These are phyloP conservation scores for Jatropha curcas DNA, from an alignment of 345 rosid species.

Conservation along the genomic window DNA sequence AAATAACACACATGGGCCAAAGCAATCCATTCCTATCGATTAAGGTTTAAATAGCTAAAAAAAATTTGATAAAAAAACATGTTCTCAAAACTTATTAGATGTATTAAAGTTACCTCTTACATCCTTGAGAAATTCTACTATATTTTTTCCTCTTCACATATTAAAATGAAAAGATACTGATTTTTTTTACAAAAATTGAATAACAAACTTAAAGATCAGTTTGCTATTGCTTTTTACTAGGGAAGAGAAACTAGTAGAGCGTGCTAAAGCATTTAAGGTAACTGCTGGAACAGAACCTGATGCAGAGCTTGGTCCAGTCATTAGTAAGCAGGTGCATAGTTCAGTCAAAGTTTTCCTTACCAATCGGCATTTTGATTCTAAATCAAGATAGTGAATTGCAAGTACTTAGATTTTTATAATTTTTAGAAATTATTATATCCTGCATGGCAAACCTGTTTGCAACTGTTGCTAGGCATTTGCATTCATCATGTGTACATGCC, in stretches of 20 bases:
- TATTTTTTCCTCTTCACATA: neutral
- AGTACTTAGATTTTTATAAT: neutral
- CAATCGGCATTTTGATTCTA: neutral
- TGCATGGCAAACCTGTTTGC: conserved; percentile 7
- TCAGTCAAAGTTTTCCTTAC: neutral
- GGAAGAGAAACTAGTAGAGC: conserved; percentile 57
- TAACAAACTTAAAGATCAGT: neutral
- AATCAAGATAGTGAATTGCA: neutral
- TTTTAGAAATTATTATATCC: neutral
- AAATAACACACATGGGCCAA: neutral
- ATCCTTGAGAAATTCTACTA: neutral
- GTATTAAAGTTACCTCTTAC: neutral
- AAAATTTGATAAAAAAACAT: neutral
- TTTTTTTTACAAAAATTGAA: neutral
- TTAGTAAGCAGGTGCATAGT: conserved; percentile 55
- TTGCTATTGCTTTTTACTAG: conserved; percentile 35
- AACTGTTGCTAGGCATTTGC: neutral
- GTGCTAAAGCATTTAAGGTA: conserved; percentile 48
- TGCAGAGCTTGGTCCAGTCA: conserved; percentile 66
- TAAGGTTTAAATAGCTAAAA: neutral
- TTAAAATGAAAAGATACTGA: neutral
- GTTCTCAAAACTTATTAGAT: neutral
- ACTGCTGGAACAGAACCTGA: conserved; percentile 56
- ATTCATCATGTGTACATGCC: neutral
- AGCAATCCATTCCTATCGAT: neutral